Evolutionary conservation across 2,329 filamentous ascomycete genomes (phyloP).

Genomic region (Epichloe bromicola): DNA sequence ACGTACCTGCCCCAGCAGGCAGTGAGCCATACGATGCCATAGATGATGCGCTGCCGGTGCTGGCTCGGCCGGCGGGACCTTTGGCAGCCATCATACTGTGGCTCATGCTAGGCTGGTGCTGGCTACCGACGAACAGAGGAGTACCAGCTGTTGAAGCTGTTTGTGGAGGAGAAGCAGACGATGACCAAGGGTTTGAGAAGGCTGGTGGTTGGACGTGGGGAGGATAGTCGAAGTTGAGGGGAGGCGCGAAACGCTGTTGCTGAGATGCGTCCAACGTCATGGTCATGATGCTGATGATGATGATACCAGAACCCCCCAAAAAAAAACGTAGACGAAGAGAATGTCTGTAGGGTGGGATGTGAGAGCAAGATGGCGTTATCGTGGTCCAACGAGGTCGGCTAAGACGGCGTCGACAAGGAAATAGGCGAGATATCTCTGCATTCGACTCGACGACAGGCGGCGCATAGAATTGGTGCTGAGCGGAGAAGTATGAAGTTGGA

Average conservation of each 20-base stretch:
- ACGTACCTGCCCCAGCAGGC: slow-evolving; percentile 58
- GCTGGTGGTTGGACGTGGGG: slow-evolving; percentile 44
- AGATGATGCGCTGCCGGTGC: slow-evolving; percentile 41
- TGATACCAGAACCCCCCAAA: not conserved
- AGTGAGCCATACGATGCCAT: slow-evolving; percentile 62
- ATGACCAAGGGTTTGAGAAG: slow-evolving; percentile 86
- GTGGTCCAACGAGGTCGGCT: not conserved
- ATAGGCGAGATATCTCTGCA: not conserved
- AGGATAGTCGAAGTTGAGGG: slow-evolving; percentile 67
- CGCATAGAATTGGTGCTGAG: not conserved
- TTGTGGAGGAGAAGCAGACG: slow-evolving; percentile 32
- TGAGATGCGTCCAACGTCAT: slow-evolving; percentile 80
- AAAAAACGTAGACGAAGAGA: not conserved
- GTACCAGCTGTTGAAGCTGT: slow-evolving; percentile 38
- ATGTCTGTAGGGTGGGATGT: not conserved
- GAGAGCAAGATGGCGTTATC: not conserved
- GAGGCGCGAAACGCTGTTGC: slow-evolving; percentile 64
- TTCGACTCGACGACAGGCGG: not conserved
- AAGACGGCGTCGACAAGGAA: not conserved
- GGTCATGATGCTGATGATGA: slow-evolving; percentile 52
- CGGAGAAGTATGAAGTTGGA: not conserved
- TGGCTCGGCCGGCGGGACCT: slow-evolving; percentile 38
- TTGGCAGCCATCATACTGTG: slow-evolving; percentile 39
- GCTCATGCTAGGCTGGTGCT: slow-evolving; percentile 29
- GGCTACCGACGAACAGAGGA: slow-evolving; percentile 51